Percentiles rank a stretch among this genome's conserved stretches.
These are phyloP conservation scores for Aleurites moluccanus DNA, from an alignment of 441 rosid species.

Conservation along the genomic window DNA sequence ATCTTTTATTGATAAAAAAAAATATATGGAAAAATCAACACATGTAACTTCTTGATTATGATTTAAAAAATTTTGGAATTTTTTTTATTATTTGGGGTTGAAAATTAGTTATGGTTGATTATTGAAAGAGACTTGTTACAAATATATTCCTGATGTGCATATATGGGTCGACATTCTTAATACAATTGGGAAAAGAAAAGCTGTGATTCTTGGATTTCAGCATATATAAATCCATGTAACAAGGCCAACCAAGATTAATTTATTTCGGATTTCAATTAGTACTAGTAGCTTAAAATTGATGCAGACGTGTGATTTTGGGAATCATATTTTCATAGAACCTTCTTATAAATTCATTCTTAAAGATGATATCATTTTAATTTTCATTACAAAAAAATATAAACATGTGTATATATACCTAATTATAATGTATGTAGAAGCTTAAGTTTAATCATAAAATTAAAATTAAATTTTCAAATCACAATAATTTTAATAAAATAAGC, in stretches of 20 bases:
- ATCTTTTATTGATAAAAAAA: no score
- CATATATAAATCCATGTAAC: not conserved
- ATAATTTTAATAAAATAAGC: no score
- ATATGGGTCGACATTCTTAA: constrained; percentile 3
- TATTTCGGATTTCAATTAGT: not conserved
- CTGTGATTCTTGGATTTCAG: not conserved
- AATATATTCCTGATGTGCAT: constrained; percentile 18
- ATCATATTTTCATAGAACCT: not conserved
- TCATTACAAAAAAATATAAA: no score
- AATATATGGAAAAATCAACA: no score
- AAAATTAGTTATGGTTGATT: not conserved
- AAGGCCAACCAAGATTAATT: not conserved
- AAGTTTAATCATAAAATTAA: no score
- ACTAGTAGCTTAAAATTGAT: constrained; percentile 14
- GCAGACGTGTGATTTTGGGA: constrained; percentile 13
- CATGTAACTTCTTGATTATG: no score
- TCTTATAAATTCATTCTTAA: no score
- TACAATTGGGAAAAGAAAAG: not conserved
- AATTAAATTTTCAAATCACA: no score
- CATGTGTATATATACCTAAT: no score
- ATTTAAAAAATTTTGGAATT: not conserved
- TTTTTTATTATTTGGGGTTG: not conserved
- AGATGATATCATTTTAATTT: no score
- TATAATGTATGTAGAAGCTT: no score
- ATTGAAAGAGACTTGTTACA: not conserved